Percentiles rank a stretch among this genome's conserved stretches.
Conservation (phyloP, 768 basidiomycete genomes). For the Lentinula sp. region DNA sequence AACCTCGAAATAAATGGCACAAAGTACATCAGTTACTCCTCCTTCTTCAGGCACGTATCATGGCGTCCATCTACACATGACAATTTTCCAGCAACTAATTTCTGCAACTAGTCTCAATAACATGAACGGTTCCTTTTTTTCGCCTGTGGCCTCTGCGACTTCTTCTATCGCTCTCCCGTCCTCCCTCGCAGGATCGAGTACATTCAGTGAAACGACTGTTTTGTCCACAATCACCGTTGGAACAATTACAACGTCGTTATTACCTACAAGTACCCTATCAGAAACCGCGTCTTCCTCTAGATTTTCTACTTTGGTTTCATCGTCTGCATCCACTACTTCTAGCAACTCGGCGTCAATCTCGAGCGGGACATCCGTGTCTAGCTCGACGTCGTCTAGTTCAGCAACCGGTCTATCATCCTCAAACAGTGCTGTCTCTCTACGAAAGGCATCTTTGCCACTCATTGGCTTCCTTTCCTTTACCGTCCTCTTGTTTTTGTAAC, state of each 20-base stretch:
- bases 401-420: background rate
- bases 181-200: background rate
- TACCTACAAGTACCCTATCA: background rate
- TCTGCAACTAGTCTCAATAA: conserved; percentile 36
- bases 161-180: conserved; percentile 3
- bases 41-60: conserved; percentile 45
- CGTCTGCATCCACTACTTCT: conserved; percentile 80
- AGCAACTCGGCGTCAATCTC: background rate
- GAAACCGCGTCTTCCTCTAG: conserved; percentile 5
- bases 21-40: conserved; percentile 40
- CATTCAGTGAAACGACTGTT: background rate
- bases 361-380: background rate
- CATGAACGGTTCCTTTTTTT: conserved; percentile 55
- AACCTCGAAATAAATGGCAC: conserved; percentile 22
- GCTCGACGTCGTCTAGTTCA: background rate
- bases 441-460: background rate
- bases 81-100: background rate
- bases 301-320: conserved; percentile 85
- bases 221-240: conserved; percentile 9
- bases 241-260: conserved; percentile 1
- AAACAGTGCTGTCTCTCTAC: background rate
- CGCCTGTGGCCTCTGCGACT: conserved; percentile 29
- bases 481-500: background rate
- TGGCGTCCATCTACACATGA: background rate
- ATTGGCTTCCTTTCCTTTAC: background rate